Evolutionary conservation across 306 rosid species (phyloP).

Genomic region (Crotalaria pallida): DNA sequence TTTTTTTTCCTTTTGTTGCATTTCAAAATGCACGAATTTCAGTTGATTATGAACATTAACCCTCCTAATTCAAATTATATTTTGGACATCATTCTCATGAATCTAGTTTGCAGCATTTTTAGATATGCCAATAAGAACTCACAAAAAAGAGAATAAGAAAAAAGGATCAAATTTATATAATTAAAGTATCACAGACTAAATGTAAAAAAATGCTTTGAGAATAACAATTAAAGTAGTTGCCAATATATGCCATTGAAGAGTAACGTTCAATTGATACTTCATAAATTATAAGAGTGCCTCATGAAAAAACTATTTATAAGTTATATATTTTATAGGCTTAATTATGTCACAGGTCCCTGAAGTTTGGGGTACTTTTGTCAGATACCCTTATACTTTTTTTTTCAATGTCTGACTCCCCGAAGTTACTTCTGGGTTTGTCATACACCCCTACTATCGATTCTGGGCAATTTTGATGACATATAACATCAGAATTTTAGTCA

Average conservation of each 20-base stretch:
- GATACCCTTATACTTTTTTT: too few relatives aligned
- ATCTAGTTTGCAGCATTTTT: neutral
- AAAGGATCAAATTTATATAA: neutral
- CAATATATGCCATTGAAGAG: neutral
- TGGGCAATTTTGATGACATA: too few relatives aligned
- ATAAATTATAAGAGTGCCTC: neutral
- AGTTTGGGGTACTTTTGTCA: too few relatives aligned
- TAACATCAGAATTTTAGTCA: too few relatives aligned
- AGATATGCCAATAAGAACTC: neutral
- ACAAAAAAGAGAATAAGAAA: neutral
- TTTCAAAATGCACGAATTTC: conserved; percentile 1
- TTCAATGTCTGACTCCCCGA: too few relatives aligned
- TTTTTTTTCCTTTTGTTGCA: neutral
- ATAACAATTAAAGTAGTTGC: neutral
- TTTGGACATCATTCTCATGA: conserved; percentile 6
- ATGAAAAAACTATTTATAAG: neutral
- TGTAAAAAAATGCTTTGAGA: neutral
- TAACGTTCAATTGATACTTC: neutral
- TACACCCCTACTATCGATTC: too few relatives aligned
- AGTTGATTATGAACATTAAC: neutral
- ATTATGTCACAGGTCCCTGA: too few relatives aligned
- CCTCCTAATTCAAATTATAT: neutral
- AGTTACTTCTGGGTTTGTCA: too few relatives aligned
- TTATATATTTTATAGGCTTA: too few relatives aligned
- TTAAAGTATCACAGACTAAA: neutral